Evolutionary conservation across 2,329 filamentous ascomycete genomes (phyloP).

Genomic region (Kalaharituber pfeilii): DNA sequence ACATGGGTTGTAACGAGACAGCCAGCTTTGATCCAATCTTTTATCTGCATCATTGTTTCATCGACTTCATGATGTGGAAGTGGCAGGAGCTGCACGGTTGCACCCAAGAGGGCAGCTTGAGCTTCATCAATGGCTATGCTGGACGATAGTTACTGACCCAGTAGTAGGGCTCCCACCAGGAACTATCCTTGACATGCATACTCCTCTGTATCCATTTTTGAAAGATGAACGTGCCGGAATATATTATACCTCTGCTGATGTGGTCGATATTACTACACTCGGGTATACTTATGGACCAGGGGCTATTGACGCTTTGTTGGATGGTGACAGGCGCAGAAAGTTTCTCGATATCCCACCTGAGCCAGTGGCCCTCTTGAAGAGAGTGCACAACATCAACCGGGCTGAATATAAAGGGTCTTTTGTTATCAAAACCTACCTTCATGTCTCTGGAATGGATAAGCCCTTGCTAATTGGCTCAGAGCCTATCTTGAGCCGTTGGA

Average conservation of each 20-base stretch:
- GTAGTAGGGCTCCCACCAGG: no score
- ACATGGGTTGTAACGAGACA: constrained; percentile 27
- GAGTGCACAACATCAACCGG: constrained; percentile 18
- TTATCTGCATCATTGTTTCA: constrained; percentile 25
- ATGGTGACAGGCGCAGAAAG: no score
- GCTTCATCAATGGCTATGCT: no score
- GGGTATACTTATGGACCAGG: background rate
- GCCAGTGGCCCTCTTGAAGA: background rate
- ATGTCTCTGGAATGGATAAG: background rate
- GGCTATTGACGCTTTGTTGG: background rate
- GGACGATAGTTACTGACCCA: no score
- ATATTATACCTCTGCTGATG: background rate
- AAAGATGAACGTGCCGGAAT: background rate
- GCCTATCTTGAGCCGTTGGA: constrained; percentile 21
- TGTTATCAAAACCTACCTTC: constrained; percentile 15
- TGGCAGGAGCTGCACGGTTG: constrained; percentile 22
- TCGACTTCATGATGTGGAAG: constrained; percentile 24
- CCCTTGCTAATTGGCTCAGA: constrained; percentile 5
- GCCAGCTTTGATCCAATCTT: constrained; percentile 26
- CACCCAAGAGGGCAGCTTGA: background rate
- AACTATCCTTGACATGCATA: background rate
- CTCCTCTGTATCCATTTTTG: background rate
- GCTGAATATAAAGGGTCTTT: constrained; percentile 20
- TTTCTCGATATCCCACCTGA: no score
- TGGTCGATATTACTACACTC: background rate